A percentile compares a stretch with the other conserved stretches of the same genome.
Evolutionary conservation across 164 flowering plant genomes (phyloP).

Genomic region (Vitis cinerea): DNA sequence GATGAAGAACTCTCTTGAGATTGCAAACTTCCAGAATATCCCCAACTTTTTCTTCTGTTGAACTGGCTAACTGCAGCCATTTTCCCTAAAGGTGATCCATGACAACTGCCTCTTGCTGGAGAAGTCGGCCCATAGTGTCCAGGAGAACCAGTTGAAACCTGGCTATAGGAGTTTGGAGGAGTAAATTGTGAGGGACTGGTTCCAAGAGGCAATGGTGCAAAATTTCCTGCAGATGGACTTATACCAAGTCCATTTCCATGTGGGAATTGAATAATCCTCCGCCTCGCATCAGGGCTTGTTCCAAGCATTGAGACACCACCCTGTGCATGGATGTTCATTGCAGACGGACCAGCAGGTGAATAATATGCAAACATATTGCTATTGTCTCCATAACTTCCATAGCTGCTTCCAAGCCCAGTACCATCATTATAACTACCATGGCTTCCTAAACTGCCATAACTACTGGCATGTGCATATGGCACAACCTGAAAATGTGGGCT

Average conservation of each 20-base stretch:
- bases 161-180: slow-evolving; percentile 74
- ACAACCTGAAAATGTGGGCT: slow-evolving; percentile 64
- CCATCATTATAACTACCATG: slow-evolving; percentile 87
- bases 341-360: slow-evolving; percentile 85
- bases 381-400: slow-evolving; percentile 88
- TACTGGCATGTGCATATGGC: slow-evolving; percentile 65
- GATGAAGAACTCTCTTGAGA: slow-evolving; percentile 59
- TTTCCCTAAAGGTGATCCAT: slow-evolving; percentile 92
- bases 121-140: slow-evolving; percentile 86
- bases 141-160: slow-evolving; percentile 73
- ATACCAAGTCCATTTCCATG: slow-evolving; percentile 81
- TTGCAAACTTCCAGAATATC: slow-evolving; percentile 54
- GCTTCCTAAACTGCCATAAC: slow-evolving; percentile 96
- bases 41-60: slow-evolving; percentile 76
- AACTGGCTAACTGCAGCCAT: slow-evolving; percentile 56
- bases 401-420: slow-evolving; percentile 77
- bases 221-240: slow-evolving; percentile 76
- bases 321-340: slow-evolving; percentile 58
- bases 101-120: slow-evolving; percentile 74
- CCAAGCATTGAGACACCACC: slow-evolving; percentile 69
- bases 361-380: slow-evolving; percentile 61
- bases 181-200: slow-evolving; percentile 96
- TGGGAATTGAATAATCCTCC: slow-evolving; percentile 55
- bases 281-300: slow-evolving; percentile 80
- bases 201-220: slow-evolving; percentile 83